These are phyloP conservation scores for Noccaea caerulescens DNA, from an alignment of 345 rosid genomes.

Conservation along the genomic window DNA sequence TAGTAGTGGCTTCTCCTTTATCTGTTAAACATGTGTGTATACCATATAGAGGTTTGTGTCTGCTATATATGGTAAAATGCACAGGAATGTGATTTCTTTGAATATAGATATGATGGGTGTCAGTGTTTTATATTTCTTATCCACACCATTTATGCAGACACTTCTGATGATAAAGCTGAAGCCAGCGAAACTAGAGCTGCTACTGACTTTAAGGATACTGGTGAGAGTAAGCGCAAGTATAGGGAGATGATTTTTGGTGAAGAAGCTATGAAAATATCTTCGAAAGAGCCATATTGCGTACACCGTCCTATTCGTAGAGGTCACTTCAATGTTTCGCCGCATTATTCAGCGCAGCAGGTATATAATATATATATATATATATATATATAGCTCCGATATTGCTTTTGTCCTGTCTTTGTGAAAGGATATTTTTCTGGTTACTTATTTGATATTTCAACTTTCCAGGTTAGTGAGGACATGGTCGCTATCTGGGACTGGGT, in stretches of 20 bases:
- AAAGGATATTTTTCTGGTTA: conserved; percentile 5
- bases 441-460: conserved; percentile 15
- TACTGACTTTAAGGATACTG: conserved; percentile 44
- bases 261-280: conserved; percentile 79
- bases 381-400: conserved; percentile 40
- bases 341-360: conserved; percentile 88
- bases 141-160: conserved; percentile 47
- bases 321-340: conserved; percentile 82
- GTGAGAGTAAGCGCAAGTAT: conserved; percentile 53
- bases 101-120: background rate
- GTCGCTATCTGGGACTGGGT: conserved; percentile 89
- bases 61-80: background rate
- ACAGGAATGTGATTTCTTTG: conserved; percentile 13
- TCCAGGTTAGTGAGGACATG: conserved; percentile 85
- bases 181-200: conserved; percentile 41
- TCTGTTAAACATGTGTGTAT: background rate
- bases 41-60: background rate
- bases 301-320: conserved; percentile 89
- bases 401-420: background rate
- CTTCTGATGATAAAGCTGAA: conserved; percentile 48
- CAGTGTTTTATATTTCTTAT: background rate
- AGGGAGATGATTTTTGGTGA: conserved; percentile 73
- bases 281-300: conserved; percentile 77
- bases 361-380: conserved; percentile 39
- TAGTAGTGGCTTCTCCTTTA: background rate